A percentile compares a stretch with the other conserved stretches of the same genome.
Conservation (phyloP, 352 stramenopile genomes). For the Phytophthora rubi region DNA sequence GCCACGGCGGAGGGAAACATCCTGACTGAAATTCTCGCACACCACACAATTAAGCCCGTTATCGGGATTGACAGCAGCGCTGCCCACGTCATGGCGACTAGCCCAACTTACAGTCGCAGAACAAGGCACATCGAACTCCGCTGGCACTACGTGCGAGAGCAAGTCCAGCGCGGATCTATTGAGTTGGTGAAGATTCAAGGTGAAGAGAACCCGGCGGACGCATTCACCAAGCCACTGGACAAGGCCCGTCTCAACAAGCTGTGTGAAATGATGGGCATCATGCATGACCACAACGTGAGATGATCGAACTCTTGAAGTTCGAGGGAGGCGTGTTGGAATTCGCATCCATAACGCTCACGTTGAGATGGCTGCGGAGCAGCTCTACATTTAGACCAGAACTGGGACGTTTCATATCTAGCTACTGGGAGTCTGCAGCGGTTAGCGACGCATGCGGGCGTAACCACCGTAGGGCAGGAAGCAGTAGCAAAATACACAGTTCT, state of each 20-base stretch:
- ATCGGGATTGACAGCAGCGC: slow-evolving; percentile 3
- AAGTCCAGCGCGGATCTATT: background rate
- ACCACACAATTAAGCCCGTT: background rate
- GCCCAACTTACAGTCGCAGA: background rate
- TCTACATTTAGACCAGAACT: too few species aligned
- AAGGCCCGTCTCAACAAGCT: slow-evolving; percentile 3
- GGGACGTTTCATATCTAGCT: too few species aligned
- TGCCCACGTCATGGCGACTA: slow-evolving; percentile 1
- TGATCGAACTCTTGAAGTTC: slow-evolving; percentile 27
- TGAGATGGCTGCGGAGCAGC: too few species aligned
- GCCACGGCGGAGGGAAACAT: slow-evolving; percentile 1
- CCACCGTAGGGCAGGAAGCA: too few species aligned
- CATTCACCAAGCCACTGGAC: slow-evolving; percentile 14
- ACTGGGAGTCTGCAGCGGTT: too few species aligned
- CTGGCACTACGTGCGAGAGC: slow-evolving; percentile 11
- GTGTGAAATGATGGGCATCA: slow-evolving; percentile 10
- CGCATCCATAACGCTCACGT: too few species aligned
- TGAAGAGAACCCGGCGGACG: slow-evolving; percentile 8
- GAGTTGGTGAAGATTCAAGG: slow-evolving; percentile 1
- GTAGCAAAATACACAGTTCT: too few species aligned
- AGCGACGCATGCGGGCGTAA: too few species aligned
- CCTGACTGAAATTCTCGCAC: background rate
- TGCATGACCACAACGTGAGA: background rate
- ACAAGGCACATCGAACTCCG: slow-evolving; percentile 5
- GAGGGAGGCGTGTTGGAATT: slow-evolving; percentile 23